Conservation (phyloP, 1,284 basidiomycete species). For the Sporisorium graminicola region DNA sequence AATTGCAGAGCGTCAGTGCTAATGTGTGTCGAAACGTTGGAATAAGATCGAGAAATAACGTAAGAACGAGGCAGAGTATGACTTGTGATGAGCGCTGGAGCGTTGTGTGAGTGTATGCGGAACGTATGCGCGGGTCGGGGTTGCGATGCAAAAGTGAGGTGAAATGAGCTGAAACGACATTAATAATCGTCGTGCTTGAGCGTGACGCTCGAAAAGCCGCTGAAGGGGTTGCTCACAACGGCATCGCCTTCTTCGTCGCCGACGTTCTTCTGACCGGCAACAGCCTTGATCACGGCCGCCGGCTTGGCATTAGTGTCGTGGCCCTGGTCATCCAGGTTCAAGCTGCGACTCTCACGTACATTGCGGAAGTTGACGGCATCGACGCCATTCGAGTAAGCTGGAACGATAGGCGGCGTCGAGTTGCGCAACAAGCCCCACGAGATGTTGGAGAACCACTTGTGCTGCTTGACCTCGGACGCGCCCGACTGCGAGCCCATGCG, state of each 20-base stretch:
- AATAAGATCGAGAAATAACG: neutral
- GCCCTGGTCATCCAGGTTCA: slow-evolving; percentile 80
- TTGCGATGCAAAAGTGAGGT: neutral
- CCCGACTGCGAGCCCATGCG: slow-evolving; percentile 91
- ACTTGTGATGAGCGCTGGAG: neutral
- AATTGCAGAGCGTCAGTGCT: neutral
- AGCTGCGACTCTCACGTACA: slow-evolving; percentile 86
- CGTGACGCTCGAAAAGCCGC: slow-evolving; percentile 62
- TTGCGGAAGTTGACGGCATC: slow-evolving; percentile 92
- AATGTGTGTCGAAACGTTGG: neutral
- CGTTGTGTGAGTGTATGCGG: neutral
- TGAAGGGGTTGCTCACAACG: slow-evolving; percentile 64
- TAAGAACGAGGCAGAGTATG: neutral
- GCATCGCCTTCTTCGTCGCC: slow-evolving; percentile 66
- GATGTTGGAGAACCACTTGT: slow-evolving; percentile 97
- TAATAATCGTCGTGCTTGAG: slow-evolving; percentile 60
- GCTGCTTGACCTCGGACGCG: slow-evolving; percentile 97
- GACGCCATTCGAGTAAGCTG: slow-evolving; percentile 80
- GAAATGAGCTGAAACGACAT: neutral
- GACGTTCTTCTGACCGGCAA: slow-evolving; percentile 61
- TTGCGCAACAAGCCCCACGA: slow-evolving; percentile 97
- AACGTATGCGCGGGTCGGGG: neutral
- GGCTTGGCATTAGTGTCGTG: slow-evolving; percentile 72
- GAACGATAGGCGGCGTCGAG: slow-evolving; percentile 91
- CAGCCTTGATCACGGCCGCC: slow-evolving; percentile 58